Conservation (phyloP, 108 stramenopile species). For the Nannochloropsis salina region DNA sequence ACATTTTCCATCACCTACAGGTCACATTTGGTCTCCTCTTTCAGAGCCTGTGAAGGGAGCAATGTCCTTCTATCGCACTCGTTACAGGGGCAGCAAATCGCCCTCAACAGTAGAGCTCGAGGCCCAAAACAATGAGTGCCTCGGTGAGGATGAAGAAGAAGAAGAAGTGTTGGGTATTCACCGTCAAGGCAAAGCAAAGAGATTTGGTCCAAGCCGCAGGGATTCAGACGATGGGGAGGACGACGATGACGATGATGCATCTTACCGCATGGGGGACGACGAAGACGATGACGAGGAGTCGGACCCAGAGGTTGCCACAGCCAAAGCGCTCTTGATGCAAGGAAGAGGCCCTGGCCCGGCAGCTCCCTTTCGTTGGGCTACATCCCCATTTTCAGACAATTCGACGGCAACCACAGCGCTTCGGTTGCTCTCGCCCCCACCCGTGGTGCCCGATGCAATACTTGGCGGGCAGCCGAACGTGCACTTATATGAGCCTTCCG, state of each 20-base stretch:
- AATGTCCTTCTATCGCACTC: neutral
- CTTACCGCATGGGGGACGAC: neutral
- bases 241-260: constrained; percentile 3
- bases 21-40: no score
- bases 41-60: neutral
- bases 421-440: neutral
- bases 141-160: neutral
- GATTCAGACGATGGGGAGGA: neutral
- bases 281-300: neutral
- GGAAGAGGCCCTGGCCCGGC: constrained; percentile 3
- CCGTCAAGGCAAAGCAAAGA: constrained; percentile 2
- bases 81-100: neutral
- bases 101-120: neutral
- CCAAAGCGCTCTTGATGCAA: constrained; percentile 17
- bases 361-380: constrained; percentile 8
- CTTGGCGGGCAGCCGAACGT: neutral
- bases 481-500: neutral
- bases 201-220: neutral
- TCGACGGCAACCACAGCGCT: neutral
- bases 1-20: no score
- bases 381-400: neutral
- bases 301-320: neutral
- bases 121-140: neutral
- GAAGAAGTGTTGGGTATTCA: neutral
- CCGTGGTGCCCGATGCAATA: neutral